A percentile compares a stretch with the other conserved stretches of the same genome.
Evolutionary conservation across 331 rosid genomes (phyloP).

Genomic region (Pyrus hybrid): DNA sequence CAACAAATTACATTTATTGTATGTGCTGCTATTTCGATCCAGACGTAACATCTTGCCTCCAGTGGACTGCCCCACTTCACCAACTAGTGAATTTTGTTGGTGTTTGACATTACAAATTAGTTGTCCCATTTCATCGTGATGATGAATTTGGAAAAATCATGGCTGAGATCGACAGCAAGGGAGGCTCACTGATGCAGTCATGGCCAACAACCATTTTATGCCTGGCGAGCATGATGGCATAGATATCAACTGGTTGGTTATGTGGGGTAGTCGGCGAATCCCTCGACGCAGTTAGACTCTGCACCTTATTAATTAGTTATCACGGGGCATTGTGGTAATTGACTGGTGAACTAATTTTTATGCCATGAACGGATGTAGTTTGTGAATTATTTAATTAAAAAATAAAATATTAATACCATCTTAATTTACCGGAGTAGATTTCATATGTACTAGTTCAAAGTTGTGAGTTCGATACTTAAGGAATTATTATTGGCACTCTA

Average conservation of each 20-base stretch:
- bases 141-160: conserved; percentile 4
- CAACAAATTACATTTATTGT: conserved; percentile 26
- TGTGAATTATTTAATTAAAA: too few relatives aligned
- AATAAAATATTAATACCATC: too few relatives aligned
- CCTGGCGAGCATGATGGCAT: conserved; percentile 25
- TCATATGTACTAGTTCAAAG: neutral
- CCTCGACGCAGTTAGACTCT: conserved; percentile 10
- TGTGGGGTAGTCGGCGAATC: conserved; percentile 37
- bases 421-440: neutral
- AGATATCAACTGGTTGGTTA: neutral
- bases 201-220: conserved; percentile 30
- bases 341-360: neutral
- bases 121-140: conserved; percentile 4
- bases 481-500: too few relatives aligned
- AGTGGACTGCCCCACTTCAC: conserved; percentile 49
- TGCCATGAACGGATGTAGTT: neutral
- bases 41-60: conserved; percentile 52
- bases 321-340: neutral
- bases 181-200: neutral
- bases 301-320: neutral
- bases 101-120: neutral
- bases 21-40: conserved; percentile 20
- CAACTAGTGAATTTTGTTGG: conserved; percentile 21
- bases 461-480: too few relatives aligned
- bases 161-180: neutral